phyloP scores from a whole-genome alignment of 2,329 filamentous ascomycete genomes.

The Aspergillus ibericus region DNA sequence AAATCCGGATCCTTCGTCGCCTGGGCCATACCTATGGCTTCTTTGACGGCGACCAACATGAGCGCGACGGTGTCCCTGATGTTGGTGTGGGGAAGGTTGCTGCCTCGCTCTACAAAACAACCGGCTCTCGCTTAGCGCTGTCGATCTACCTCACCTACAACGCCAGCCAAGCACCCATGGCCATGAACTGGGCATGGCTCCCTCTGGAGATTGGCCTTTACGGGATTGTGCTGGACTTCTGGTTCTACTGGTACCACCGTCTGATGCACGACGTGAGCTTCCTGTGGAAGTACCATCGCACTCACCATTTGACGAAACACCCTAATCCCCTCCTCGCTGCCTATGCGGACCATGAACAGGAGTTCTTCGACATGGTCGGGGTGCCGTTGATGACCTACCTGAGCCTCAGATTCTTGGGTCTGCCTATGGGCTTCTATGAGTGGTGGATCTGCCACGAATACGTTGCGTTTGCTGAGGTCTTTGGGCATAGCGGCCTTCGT shows the following conservation, averaged over 20 bases:
- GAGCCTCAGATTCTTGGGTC: slow-evolving; percentile 12
- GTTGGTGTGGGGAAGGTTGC: slow-evolving; percentile 14
- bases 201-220: slow-evolving; percentile 15
- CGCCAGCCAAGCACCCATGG: slow-evolving; percentile 4
- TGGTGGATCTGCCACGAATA: slow-evolving; percentile 21
- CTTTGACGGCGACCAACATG: slow-evolving; percentile 19
- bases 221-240: slow-evolving; percentile 19
- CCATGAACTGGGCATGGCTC: slow-evolving; percentile 15
- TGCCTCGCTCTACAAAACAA: slow-evolving; percentile 15
- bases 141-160: slow-evolving; percentile 15
- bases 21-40: slow-evolving; percentile 14
- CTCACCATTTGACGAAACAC: slow-evolving; percentile 18
- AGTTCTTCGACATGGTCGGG: slow-evolving; percentile 17
- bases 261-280: slow-evolving; percentile 14
- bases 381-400: slow-evolving; percentile 14
- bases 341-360: slow-evolving; percentile 19
- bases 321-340: slow-evolving; percentile 15
- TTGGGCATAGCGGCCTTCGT: slow-evolving; percentile 19
- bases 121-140: slow-evolving; percentile 12
- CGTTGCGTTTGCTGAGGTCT: slow-evolving; percentile 16
- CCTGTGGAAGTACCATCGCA: slow-evolving; percentile 18
- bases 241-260: slow-evolving; percentile 21
- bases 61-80: slow-evolving; percentile 19
- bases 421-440: slow-evolving; percentile 20
- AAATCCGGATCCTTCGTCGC: slow-evolving; percentile 13